Base-by-base conservation (phyloP, 352 stramenopile genomes). In the Thalassiosira pacifica region DNA sequence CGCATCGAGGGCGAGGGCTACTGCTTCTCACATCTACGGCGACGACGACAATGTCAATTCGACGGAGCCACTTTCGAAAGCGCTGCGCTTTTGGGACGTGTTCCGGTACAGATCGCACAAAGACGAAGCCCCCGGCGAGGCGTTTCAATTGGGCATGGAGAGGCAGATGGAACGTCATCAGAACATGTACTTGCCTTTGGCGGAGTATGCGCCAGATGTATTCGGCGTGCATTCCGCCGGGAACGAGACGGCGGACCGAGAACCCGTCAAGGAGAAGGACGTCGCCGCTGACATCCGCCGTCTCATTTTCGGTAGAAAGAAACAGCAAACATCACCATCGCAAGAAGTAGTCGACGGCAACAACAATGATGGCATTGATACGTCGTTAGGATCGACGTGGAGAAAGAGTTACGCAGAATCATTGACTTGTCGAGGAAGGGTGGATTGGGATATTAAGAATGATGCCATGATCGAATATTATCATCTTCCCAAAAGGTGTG, bases 81-180 rank as follows among this genome's bases (percentile, higher is more conserved):
- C 32, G 27, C 69, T 83, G 40, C 32, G 76, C 22, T 88, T 88
- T 74, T 88, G 82, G 82, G 82, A 88, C 57, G 65, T 82, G 22
- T 88, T 88, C 48, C 26, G 66, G 26, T 81, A 88, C 53, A 64
- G 71, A 82, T 83, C 82, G 26, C 57, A 78, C 31, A n/a, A n/a
- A n/a, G n/a, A 72, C 34, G 73, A 79, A 42, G 37, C 61, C 9
- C 13, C 52, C 24, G 66, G 79, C 64, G 16, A 18, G 29, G 37
- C 66, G 5, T 82, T 88, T 53, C 68, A 52, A 71, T 10, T 24
- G 37, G 64, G 82, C 10, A 79, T 88, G 76, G 76, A 85, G 66
- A 24, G 26, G 27, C 82, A 88, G 63, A 88, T 88, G 82, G 74
- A 82, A 37, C 70, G 69, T 24, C 82, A 88, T 72, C 82, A 88